These are phyloP conservation scores for Kappamyces sp. DNA, from an alignment of 192 early-diverging fungal genomes.

Conservation along the genomic window DNA sequence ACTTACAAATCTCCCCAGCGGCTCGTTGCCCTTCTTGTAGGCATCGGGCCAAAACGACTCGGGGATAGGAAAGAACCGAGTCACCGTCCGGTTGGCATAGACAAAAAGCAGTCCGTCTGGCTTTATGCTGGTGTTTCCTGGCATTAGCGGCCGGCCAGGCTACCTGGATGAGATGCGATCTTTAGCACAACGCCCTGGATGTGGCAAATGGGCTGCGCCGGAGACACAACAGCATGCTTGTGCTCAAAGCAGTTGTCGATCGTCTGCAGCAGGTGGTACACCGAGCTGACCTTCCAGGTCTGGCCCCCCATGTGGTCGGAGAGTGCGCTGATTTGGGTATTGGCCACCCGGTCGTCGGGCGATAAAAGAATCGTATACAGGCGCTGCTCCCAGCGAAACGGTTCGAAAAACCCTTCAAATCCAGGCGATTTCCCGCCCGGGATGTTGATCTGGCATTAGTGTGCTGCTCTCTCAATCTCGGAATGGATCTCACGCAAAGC, in stretches of 20 bases:
- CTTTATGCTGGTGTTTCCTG: constrained; percentile 24
- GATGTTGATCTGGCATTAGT: constrained; percentile 51
- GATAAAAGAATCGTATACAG: constrained; percentile 61
- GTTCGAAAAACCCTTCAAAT: constrained; percentile 62
- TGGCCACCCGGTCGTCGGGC: constrained; percentile 28
- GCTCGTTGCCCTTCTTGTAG: neutral
- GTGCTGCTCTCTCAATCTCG: neutral
- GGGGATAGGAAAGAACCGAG: constrained; percentile 61
- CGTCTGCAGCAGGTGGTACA: constrained; percentile 55
- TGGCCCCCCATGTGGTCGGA: constrained; percentile 62
- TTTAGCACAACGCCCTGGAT: constrained; percentile 22
- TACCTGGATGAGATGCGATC: constrained; percentile 22
- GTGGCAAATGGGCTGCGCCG: constrained; percentile 17
- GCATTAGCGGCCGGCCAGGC: constrained; percentile 14
- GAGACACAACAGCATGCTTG: constrained; percentile 20
- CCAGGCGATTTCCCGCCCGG: constrained; percentile 59
- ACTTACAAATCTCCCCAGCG: neutral
- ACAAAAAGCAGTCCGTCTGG: constrained; percentile 33
- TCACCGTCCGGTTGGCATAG: constrained; percentile 17
- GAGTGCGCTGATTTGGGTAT: constrained; percentile 53
- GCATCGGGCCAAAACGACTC: constrained; percentile 65
- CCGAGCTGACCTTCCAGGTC: constrained; percentile 31
- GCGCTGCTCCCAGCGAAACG: constrained; percentile 80
- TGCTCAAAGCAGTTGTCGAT: constrained; percentile 50
- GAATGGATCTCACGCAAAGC: constrained; percentile 1